Evolutionary conservation across 2,329 filamentous ascomycete species (phyloP), one percentile per base, ranked within the genome.

Genomic region (Emmonsia crescens): DNA sequence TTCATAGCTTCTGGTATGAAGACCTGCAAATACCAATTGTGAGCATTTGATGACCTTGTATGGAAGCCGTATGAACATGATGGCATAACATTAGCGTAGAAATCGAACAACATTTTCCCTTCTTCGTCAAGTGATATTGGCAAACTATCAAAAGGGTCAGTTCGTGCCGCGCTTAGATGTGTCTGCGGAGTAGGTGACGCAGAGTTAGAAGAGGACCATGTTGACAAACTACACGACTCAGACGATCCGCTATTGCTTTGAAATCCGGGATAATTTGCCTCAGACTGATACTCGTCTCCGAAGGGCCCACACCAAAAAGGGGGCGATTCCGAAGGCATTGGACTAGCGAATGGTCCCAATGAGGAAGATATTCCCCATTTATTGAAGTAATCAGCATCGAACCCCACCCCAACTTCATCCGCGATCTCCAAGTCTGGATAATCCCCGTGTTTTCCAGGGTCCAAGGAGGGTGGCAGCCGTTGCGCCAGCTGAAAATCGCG

Each of bases 1-100:
- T 76, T 74, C 72, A 75, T 75, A n/a, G 67, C 74, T 60, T 74
- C 73, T 3, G 74, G 72, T 3, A 75, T 73, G 64, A 76, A 76
- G 9, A 75, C 72, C 1, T 67, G 62, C 1, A 68, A 71, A 59
- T 76, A 75, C 74, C 73, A 75, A 44, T 76, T 74, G 57, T 76
- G 72, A 9, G 74, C 72, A 33, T 71, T 70, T 8, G 64, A 40
- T 2, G 71, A 71, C 9, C 69, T 68, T 36, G 70, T 70, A 62
- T 74, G 70, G n/a, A 70, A 66, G 21, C 72, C 75, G 56, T 76
- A 76, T 3, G 73, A 75, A 64, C 70, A 73, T 2, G 73, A 67
- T 2, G 73, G 73, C 72, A 76, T 76, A 40, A 73, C 69, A 44
- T 73, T 72, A n/a, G 72, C 71, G 62, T 76, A 77, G 46, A 75